These are phyloP conservation scores for Candida tetrigidarum DNA, from an alignment of 1,139 yeast genomes.

Conservation along the genomic window DNA sequence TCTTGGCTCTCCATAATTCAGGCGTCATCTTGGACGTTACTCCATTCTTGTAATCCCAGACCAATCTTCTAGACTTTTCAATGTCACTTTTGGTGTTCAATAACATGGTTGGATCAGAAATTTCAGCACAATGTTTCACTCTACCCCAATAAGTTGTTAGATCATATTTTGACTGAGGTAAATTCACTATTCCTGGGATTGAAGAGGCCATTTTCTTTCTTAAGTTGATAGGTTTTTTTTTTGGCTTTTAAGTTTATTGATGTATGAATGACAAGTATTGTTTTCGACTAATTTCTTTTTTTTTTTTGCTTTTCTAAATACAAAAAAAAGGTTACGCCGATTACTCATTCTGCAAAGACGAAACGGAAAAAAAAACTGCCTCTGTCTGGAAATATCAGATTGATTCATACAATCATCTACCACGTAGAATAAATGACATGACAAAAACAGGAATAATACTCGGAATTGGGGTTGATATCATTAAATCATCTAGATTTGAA, in stretches of 20 bases:
- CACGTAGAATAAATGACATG: background rate
- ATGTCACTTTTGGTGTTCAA: slow-evolving; percentile 71
- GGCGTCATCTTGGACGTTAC: slow-evolving; percentile 66
- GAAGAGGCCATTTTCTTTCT: slow-evolving; percentile 76
- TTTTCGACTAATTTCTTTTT: background rate
- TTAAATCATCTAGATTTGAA: slow-evolving; percentile 53
- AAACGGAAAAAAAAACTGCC: background rate
- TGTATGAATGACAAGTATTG: too few relatives aligned
- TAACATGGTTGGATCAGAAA: slow-evolving; percentile 91
- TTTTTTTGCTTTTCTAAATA: background rate
- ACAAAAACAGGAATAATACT: slow-evolving; percentile 18
- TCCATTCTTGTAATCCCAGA: slow-evolving; percentile 78
- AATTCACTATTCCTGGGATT: slow-evolving; percentile 74
- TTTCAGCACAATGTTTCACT: slow-evolving; percentile 90
- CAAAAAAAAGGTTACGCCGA: too few relatives aligned
- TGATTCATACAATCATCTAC: too few relatives aligned
- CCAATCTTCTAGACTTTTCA: slow-evolving; percentile 60
- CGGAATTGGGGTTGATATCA: slow-evolving; percentile 70
- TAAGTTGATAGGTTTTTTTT: background rate
- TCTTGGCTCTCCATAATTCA: slow-evolving; percentile 88
- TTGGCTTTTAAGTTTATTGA: too few relatives aligned
- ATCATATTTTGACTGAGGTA: slow-evolving; percentile 83
- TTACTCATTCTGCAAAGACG: background rate
- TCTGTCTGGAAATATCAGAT: too few relatives aligned
- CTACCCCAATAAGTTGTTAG: slow-evolving; percentile 87